Percentiles rank a stretch among this genome's conserved stretches.
These are phyloP conservation scores for Aspergillus sp. DNA, from an alignment of 2,329 filamentous ascomycete species.

Conservation along the genomic window DNA sequence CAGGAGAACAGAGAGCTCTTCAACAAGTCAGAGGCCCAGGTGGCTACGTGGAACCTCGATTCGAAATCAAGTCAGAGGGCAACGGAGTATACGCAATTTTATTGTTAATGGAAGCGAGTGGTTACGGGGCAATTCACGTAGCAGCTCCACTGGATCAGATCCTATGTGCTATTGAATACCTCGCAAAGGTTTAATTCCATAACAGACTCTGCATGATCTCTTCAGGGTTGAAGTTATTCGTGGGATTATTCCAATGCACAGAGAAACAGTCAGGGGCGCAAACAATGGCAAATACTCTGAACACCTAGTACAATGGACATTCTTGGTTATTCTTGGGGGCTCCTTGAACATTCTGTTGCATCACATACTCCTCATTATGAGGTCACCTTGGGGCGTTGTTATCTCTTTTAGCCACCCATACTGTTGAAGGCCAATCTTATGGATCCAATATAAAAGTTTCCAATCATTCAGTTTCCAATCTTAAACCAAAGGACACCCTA, in stretches of 20 bases:
- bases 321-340: too few relatives aligned
- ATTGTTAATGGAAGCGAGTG: slow-evolving; percentile 2
- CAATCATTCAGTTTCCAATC: too few relatives aligned
- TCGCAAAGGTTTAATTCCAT: too few relatives aligned
- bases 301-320: too few relatives aligned
- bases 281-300: too few relatives aligned
- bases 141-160: neutral
- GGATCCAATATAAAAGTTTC: too few relatives aligned
- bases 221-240: too few relatives aligned
- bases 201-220: too few relatives aligned
- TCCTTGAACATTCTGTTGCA: neutral
- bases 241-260: too few relatives aligned
- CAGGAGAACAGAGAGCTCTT: neutral
- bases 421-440: neutral
- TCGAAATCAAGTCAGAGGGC: neutral
- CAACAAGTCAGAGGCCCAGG: neutral
- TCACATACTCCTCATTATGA: slow-evolving; percentile 1
- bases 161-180: neutral
- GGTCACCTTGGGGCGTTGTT: neutral
- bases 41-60: neutral
- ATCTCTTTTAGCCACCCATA: too few relatives aligned
- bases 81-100: slow-evolving; percentile 7
- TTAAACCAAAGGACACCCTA: too few relatives aligned
- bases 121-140: neutral
- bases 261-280: too few relatives aligned